A percentile compares a stretch with the other conserved stretches of the same genome.
These are phyloP conservation scores for Verticillium nonalfalfae DNA, from an alignment of 2,329 filamentous ascomycete genomes.

Conservation along the genomic window DNA sequence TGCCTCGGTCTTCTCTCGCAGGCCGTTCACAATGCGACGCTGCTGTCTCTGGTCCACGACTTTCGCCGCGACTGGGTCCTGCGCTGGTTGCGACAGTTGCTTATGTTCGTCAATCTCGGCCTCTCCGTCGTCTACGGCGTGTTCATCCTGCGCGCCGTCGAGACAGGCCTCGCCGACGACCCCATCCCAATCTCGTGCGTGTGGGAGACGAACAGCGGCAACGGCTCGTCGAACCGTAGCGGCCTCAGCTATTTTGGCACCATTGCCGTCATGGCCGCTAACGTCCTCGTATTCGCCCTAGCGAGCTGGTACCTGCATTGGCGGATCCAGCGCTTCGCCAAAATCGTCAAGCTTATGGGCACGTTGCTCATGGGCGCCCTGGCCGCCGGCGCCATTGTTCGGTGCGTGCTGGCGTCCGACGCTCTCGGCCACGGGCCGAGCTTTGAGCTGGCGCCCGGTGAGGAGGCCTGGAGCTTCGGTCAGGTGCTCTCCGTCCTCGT, in stretches of 20 bases:
- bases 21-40: constrained; percentile 57
- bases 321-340: constrained; percentile 46
- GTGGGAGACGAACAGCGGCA: constrained; percentile 35
- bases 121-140: constrained; percentile 50
- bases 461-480: constrained; percentile 57
- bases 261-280: constrained; percentile 53
- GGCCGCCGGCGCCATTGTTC: constrained; percentile 50
- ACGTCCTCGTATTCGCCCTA: constrained; percentile 50
- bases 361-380: constrained; percentile 49
- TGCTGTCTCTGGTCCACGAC: constrained; percentile 59
- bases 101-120: constrained; percentile 60
- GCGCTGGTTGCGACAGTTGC: constrained; percentile 56
- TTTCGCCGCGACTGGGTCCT: constrained; percentile 62
- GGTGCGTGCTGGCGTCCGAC: constrained; percentile 51
- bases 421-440: constrained; percentile 49
- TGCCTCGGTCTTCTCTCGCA: constrained; percentile 59
- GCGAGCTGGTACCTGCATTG: constrained; percentile 61
- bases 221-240: constrained; percentile 28
- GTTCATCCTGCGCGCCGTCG: constrained; percentile 49
- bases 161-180: constrained; percentile 40
- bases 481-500: constrained; percentile 55
- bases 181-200: constrained; percentile 57
- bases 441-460: constrained; percentile 44
- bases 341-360: constrained; percentile 44
- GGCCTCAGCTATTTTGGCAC: constrained; percentile 51